Percentiles rank a stretch among this genome's conserved stretches.
phyloP scores from a whole-genome alignment of 805 yeast species.

The Ogataea parapolymorpha region DNA sequence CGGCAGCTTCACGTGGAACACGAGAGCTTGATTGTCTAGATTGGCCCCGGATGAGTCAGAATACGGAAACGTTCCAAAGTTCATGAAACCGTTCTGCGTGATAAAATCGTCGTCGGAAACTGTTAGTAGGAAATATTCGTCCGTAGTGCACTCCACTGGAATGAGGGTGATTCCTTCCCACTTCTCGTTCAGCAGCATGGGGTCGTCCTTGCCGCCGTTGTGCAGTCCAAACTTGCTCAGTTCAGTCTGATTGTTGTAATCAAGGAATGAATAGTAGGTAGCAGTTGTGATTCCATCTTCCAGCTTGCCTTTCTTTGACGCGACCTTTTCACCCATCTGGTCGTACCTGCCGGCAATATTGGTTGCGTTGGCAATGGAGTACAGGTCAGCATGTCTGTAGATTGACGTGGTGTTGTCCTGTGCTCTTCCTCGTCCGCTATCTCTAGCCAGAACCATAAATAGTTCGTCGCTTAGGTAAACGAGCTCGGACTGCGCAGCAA shows the following conservation, averaged over 20 bases:
- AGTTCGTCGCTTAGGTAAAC: constrained; percentile 27
- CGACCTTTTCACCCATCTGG: constrained; percentile 24
- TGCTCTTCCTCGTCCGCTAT: constrained; percentile 25
- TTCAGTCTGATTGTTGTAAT: constrained; percentile 25
- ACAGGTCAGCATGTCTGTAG: constrained; percentile 30
- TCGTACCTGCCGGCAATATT: constrained; percentile 31
- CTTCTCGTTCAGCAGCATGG: constrained; percentile 28
- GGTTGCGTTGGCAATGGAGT: constrained; percentile 28
- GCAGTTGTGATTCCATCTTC: constrained; percentile 25
- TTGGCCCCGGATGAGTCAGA: constrained; percentile 26
- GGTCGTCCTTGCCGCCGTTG: constrained; percentile 31
- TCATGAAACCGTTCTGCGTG: constrained; percentile 30
- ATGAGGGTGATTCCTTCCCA: constrained; percentile 34
- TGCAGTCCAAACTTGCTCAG: constrained; percentile 32
- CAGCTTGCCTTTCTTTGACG: constrained; percentile 26
- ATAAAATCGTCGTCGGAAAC: constrained; percentile 32
- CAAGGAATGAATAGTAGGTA: constrained; percentile 26
- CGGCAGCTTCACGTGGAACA: constrained; percentile 30
- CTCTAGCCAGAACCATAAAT: constrained; percentile 31
- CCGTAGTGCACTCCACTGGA: constrained; percentile 30
- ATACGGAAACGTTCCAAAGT: constrained; percentile 26
- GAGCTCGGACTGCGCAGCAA: constrained; percentile 33
- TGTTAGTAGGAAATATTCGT: constrained; percentile 28
- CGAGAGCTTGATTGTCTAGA: constrained; percentile 31
- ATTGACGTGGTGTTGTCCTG: constrained; percentile 24